phyloP scores from a whole-genome alignment of 331 rosid genomes.

The Malus hybrid region DNA sequence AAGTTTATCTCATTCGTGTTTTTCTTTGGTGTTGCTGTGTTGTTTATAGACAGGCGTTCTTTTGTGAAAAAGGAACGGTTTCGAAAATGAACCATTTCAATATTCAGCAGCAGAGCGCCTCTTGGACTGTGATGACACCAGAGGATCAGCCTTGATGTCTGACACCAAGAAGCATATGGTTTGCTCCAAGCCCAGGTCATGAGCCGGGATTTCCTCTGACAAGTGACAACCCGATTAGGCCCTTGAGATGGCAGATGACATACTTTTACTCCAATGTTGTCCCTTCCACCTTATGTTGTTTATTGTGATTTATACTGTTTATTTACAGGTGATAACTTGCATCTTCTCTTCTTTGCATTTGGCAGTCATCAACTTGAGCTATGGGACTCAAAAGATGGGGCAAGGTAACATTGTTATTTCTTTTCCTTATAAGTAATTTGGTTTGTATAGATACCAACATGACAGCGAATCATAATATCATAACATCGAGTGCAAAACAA shows the following conservation, averaged over 20 bases:
- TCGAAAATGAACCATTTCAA: constrained; percentile 58
- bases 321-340: too few species aligned
- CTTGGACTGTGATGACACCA: constrained; percentile 49
- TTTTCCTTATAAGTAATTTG: too few species aligned
- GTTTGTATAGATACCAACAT: constrained; percentile 4
- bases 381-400: too few species aligned
- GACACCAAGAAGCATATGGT: constrained; percentile 53
- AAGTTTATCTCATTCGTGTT: background rate
- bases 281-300: too few species aligned
- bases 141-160: constrained; percentile 32
- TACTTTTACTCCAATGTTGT: too few species aligned
- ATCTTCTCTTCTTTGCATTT: too few species aligned
- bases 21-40: background rate
- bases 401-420: too few species aligned
- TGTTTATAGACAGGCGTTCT: constrained; percentile 45
- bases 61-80: constrained; percentile 25
- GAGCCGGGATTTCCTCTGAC: background rate
- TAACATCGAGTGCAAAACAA: background rate
- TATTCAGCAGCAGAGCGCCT: constrained; percentile 68
- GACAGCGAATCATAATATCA: background rate
- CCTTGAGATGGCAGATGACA: too few species aligned
- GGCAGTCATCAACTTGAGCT: too few species aligned
- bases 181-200: constrained; percentile 63
- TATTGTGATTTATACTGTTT: too few species aligned
- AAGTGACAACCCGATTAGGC: too few species aligned